Percentiles rank a stretch among this genome's conserved stretches.
Conservation (phyloP, 1,139 yeast species). For the Yamadazyma diospyri region DNA sequence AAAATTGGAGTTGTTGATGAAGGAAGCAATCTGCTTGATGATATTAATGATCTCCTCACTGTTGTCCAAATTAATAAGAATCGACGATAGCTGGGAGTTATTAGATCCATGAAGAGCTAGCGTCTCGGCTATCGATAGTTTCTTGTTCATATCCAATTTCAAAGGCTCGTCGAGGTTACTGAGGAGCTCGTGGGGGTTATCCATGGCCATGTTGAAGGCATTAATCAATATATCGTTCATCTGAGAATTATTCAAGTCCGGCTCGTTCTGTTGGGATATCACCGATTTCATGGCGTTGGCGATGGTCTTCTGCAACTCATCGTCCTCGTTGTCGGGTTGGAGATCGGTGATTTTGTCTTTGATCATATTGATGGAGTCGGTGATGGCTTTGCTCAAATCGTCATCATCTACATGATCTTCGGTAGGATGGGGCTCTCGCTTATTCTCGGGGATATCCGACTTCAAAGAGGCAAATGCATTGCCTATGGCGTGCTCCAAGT, state of each 20-base stretch:
- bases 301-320: constrained; percentile 22
- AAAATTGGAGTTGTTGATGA: constrained; percentile 24
- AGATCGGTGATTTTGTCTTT: constrained; percentile 2
- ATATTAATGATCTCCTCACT: constrained; percentile 29
- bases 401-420: constrained; percentile 10
- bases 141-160: constrained; percentile 11
- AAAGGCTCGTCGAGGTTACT: constrained; percentile 42
- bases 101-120: constrained; percentile 52
- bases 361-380: constrained; percentile 4
- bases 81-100: constrained; percentile 24
- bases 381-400: constrained; percentile 8
- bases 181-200: constrained; percentile 55
- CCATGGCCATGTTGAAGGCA: constrained; percentile 71
- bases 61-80: constrained; percentile 23
- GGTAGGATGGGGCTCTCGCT: too few species aligned
- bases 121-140: constrained; percentile 62
- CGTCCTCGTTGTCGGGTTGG: neutral
- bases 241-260: constrained; percentile 47
- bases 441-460: constrained; percentile 1
- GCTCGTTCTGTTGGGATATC: constrained; percentile 12
- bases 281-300: constrained; percentile 26
- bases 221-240: constrained; percentile 70
- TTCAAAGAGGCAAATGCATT: constrained; percentile 32
- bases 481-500: constrained; percentile 30
- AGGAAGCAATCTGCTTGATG: constrained; percentile 42